A percentile compares a stretch with the other conserved stretches of the same genome.
These are phyloP conservation scores for Ambrosia hybrid DNA, from an alignment of 140 eudicot genomes.

Conservation along the genomic window DNA sequence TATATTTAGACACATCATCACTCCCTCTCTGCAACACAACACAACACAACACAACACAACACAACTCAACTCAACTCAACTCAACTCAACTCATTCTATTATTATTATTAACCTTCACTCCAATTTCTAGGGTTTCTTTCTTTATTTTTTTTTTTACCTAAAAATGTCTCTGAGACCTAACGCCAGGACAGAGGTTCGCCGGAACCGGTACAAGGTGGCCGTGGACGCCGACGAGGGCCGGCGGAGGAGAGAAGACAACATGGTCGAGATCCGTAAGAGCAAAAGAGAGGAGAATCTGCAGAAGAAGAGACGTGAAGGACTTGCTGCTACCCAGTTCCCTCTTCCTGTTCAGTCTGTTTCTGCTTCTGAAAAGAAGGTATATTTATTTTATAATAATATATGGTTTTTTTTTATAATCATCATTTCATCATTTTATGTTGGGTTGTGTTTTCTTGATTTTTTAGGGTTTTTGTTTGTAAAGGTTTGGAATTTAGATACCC, in stretches of 20 bases:
- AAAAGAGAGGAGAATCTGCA: constrained; percentile 66
- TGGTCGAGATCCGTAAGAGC: constrained; percentile 89
- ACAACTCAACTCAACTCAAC: no score
- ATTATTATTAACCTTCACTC: neutral
- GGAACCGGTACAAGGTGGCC: constrained; percentile 76
- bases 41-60: no score
- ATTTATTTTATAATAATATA: no score
- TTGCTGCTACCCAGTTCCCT: constrained; percentile 48
- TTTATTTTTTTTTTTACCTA: neutral
- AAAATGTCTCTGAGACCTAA: constrained; percentile 76
- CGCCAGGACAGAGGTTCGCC: constrained; percentile 71
- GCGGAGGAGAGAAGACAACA: constrained; percentile 77
- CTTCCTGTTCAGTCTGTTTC: constrained; percentile 41
- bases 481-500: no score
- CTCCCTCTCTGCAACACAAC: neutral
- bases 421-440: no score
- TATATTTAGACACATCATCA: no score
- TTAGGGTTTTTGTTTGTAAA: no score
- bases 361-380: constrained; percentile 62
- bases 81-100: neutral
- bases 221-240: constrained; percentile 89
- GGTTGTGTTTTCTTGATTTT: no score
- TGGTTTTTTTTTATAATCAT: no score
- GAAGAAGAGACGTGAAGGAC: constrained; percentile 65
- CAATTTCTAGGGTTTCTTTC: neutral